phyloP scores from a whole-genome alignment of 495 filamentous ascomycete species.

The Pseudomonodictys pantanalensis region DNA sequence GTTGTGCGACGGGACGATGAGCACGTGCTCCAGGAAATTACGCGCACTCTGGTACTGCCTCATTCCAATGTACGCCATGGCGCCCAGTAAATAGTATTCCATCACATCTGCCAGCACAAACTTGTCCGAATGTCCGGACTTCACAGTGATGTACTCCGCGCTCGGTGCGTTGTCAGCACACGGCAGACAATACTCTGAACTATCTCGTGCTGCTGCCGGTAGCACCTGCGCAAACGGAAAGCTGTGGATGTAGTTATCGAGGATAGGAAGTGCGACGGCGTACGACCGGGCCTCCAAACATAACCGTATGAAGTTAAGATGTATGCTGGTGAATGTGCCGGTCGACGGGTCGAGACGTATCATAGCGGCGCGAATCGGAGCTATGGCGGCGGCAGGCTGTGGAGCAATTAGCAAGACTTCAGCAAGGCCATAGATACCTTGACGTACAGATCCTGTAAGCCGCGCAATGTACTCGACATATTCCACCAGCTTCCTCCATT shows the following conservation, averaged over 20 bases:
- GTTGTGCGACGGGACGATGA: slow-evolving; percentile 60
- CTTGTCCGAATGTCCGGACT: slow-evolving; percentile 56
- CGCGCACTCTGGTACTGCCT: slow-evolving; percentile 70
- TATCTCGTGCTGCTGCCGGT: slow-evolving; percentile 16
- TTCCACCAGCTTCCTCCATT: slow-evolving; percentile 56
- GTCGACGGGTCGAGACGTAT: slow-evolving; percentile 70
- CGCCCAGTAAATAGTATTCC: slow-evolving; percentile 75
- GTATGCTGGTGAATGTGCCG: slow-evolving; percentile 65
- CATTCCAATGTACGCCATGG: slow-evolving; percentile 71
- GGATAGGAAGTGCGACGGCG: slow-evolving; percentile 56
- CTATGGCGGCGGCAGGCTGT: slow-evolving; percentile 61
- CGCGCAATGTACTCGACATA: slow-evolving; percentile 45
- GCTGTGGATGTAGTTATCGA: slow-evolving; percentile 66
- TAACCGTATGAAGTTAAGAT: slow-evolving; percentile 59
- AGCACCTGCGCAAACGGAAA: slow-evolving; percentile 54
- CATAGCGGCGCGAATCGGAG: slow-evolving; percentile 61
- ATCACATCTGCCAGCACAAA: slow-evolving; percentile 60
- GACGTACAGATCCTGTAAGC: slow-evolving; percentile 45
- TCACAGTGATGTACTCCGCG: slow-evolving; percentile 53
- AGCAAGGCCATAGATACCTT: too few relatives aligned
- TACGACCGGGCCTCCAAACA: slow-evolving; percentile 58
- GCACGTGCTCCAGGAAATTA: slow-evolving; percentile 65
- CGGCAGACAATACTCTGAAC: slow-evolving; percentile 29
- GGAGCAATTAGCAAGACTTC: slow-evolving; percentile 11
- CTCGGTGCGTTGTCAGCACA: slow-evolving; percentile 35